Evolutionary conservation across 345 rosid genomes (phyloP), one percentile per base, ranked within the genome.

Genomic region (Syzygium jambos): DNA sequence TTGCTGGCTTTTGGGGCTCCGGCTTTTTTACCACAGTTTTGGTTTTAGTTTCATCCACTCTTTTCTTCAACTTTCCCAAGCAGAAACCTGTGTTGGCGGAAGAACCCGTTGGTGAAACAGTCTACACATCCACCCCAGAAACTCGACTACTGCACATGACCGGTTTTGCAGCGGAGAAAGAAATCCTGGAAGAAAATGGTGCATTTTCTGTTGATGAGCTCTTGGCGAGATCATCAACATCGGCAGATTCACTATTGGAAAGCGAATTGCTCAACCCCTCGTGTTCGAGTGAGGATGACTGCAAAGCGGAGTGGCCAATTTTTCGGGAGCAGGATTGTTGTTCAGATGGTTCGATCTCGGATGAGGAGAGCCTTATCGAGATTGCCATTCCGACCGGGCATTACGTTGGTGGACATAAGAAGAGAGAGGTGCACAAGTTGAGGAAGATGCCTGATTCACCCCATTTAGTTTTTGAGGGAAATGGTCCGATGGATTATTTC

Each of bases 331-430:
- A 86, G 19, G 94, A 91, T 57, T 88, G 85, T 77, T 89, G 91
- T 2, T 90, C 90, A 2, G 90, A 90, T 22, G 93, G 94, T 51
- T 90, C 90, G 7, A 91, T 92, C 27, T 91, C 93, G 7, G 92
- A 92, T 46, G 93, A 91, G 86, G 94, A 91, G 63, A 91, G 94
- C 85, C 90, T 92, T 83, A 89, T 92, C 52, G 94, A 92, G 88
- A 92, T 92, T 52, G 90, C 92, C 51, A 90, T 91, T n/a, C 91
- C 94, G 3, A 87, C 90, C 49, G 92, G 93, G 38, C 92, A 90
- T 51, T 90, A 88, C 55, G 87, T 91, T 57, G 89, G 85, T 65
- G 84, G 86, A n/a, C 51, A 63, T 3, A 56, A 85, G 87, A 89
- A 92, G 73, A 90, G 87, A 5, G 85, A 82, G 83, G 68, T 86